Percentiles rank a stretch among this genome's conserved stretches.
Conservation (phyloP, 345 rosid genomes). For the Aquilaria sinensis region DNA sequence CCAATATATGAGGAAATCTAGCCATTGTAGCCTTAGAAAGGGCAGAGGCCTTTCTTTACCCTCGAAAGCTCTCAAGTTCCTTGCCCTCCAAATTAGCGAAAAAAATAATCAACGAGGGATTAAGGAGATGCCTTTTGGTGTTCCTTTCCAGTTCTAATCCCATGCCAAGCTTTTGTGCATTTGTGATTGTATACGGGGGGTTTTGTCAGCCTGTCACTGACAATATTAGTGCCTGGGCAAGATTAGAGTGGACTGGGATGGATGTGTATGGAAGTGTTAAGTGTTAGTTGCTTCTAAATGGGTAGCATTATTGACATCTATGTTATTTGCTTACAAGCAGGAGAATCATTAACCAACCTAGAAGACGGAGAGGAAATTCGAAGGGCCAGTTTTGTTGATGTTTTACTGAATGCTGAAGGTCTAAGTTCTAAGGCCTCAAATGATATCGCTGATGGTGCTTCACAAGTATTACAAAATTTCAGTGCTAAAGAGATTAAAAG, state of each 20-base stretch:
- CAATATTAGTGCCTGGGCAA: too few relatives aligned
- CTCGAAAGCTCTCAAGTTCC: too few relatives aligned
- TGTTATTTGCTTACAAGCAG: conserved; percentile 29
- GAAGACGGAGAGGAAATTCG: conserved; percentile 56
- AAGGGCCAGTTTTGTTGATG: conserved; percentile 70
- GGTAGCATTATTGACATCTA: neutral
- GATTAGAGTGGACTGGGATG: neutral
- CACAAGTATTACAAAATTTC: conserved; percentile 24
- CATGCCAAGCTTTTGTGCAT: too few relatives aligned
- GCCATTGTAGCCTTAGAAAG: too few relatives aligned
- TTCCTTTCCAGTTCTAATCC: too few relatives aligned
- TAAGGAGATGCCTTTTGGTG: too few relatives aligned
- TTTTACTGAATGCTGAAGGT: conserved; percentile 44
- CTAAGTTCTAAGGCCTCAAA: conserved; percentile 24
- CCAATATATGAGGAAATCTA: too few relatives aligned
- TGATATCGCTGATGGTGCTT: conserved; percentile 17
- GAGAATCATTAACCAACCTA: conserved; percentile 35
- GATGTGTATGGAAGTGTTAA: neutral
- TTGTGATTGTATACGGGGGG: too few relatives aligned
- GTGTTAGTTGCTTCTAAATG: conserved; percentile 1
- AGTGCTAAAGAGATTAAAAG: conserved; percentile 25
- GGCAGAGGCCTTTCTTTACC: too few relatives aligned
- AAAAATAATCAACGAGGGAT: too few relatives aligned
- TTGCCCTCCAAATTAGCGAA: too few relatives aligned
- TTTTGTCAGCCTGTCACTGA: too few relatives aligned